These are phyloP conservation scores for Pythium sp. DNA, from an alignment of 352 stramenopile genomes.

Conservation along the genomic window DNA sequence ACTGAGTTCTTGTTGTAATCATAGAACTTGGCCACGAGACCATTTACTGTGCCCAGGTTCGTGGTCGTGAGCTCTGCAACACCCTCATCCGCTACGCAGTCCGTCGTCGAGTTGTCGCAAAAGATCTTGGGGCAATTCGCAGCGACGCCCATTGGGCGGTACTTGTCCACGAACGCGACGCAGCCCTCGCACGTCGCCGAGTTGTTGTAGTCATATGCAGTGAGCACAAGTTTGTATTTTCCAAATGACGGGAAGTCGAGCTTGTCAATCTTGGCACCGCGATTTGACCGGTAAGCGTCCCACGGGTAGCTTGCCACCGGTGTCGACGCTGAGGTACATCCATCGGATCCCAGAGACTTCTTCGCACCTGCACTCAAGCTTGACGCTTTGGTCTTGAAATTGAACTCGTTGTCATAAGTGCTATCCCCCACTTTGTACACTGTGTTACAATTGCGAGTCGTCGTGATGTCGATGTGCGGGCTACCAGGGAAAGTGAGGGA, in stretches of 20 bases:
- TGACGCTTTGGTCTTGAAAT: too few relatives aligned
- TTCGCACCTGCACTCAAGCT: too few relatives aligned
- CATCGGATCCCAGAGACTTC: too few relatives aligned
- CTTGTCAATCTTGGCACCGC: conserved; percentile 30
- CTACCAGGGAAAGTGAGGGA: background rate
- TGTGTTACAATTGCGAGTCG: background rate
- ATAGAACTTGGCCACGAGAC: conserved; percentile 28
- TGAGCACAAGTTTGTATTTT: conserved; percentile 47
- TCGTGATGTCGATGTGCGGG: conserved; percentile 9
- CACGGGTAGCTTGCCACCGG: conserved; percentile 30
- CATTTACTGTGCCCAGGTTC: conserved; percentile 27
- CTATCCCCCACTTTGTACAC: too few relatives aligned
- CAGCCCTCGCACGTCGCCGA: conserved; percentile 42
- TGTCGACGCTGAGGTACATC: too few relatives aligned
- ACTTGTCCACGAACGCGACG: conserved; percentile 48
- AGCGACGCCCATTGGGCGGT: conserved; percentile 26
- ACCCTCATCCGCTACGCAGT: conserved; percentile 7
- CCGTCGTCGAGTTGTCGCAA: conserved; percentile 26
- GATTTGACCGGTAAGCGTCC: conserved; percentile 45
- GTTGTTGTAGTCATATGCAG: conserved; percentile 43
- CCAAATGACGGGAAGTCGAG: conserved; percentile 42
- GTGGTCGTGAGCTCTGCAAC: conserved; percentile 25
- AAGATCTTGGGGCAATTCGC: conserved; percentile 39
- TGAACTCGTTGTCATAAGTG: too few relatives aligned
- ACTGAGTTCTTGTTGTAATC: conserved; percentile 47